Evolutionary conservation across 257 asterid species (phyloP).

Genomic region (Plantago elongata): DNA sequence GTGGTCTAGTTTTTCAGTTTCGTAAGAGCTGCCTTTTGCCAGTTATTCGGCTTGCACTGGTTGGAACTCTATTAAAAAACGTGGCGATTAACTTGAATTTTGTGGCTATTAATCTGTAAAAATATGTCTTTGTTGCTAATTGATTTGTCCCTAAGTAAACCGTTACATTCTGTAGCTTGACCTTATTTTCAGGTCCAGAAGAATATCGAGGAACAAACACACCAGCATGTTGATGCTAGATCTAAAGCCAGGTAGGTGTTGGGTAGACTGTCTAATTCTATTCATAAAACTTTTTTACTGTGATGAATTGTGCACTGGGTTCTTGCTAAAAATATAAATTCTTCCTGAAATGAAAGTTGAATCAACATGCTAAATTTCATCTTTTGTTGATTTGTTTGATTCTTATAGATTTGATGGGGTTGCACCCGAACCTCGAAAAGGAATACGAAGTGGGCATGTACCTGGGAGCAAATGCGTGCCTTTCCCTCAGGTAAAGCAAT

Average conservation of each 20-base stretch:
- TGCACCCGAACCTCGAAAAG: conserved; percentile 98
- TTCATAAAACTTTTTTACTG: conserved; percentile 10
- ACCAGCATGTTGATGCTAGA: conserved; percentile 61
- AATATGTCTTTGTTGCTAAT: neutral
- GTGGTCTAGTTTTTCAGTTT: too few relatives aligned
- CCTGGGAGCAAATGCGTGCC: conserved; percentile 96
- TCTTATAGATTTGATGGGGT: conserved; percentile 72
- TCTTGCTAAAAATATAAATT: neutral
- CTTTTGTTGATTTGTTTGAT: neutral
- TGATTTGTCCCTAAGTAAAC: conserved; percentile 7
- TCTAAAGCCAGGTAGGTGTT: conserved; percentile 47
- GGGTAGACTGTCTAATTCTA: neutral
- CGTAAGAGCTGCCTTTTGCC: too few relatives aligned
- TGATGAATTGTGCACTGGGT: neutral
- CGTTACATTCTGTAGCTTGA: neutral
- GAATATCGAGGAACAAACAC: conserved; percentile 49
- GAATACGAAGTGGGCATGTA: conserved; percentile 86
- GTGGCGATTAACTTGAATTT: too few relatives aligned
- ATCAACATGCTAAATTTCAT: neutral
- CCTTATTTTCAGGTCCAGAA: conserved; percentile 37
- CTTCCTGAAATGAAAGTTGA: neutral
- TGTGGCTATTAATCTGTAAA: neutral
- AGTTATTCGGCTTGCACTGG: too few relatives aligned
- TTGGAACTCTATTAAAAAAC: too few relatives aligned
- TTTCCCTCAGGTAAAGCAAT: conserved; percentile 58